Evolutionary conservation across 2,329 filamentous ascomycete genomes (phyloP), one percentile per base, ranked within the genome.

Genomic region (Volutella citrinella): DNA sequence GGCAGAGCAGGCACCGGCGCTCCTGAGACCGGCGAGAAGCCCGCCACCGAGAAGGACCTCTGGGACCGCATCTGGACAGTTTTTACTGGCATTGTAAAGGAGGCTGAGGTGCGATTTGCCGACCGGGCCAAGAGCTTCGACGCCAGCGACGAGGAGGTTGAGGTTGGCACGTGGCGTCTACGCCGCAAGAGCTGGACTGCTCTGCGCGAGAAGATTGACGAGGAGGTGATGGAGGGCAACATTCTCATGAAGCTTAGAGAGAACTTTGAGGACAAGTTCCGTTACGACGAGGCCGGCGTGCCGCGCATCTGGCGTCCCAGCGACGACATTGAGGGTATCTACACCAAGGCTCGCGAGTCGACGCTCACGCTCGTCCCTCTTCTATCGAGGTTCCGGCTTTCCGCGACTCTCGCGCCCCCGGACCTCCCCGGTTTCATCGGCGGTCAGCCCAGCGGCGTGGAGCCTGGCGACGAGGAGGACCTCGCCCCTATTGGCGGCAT

Each of bases 241-340:
- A 81, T 98, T 34, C 70, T 97, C 20, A 73, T 97, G 49, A 98
- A 98, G 70, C 78, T 98, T 32, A 81, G 93, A 21, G 93, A 98
- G 63, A 97, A 96, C 68, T 98, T 98, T 49, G 93, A 98, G 65
- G 93, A 98, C 68, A 96, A 95, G 65, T 98, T 98, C 76, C 84
- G 93, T 45, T 98, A 98, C 54, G 93, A 98, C 54, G 90, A 96
- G 40, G 81, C 82, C 7, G 93, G 93, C 17, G 93, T 98, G 5
- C 93, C 93, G 6, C 78, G 93, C 40, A 95, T 98, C 63, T 98
- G 93, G 93, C 82, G 90, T 16, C 93, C 93, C 3, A 90, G 84
- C 3, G 93, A 98, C 58, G 93, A 98, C 56, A 98, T 98, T 42
- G 93, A 98, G 67, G 90, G 91, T 27, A 71, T 94, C 25, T 98